A percentile compares a stretch with the other conserved stretches of the same genome.
These are phyloP conservation scores for Lumnitzera racemosa DNA, from an alignment of 345 rosid species.

Conservation along the genomic window DNA sequence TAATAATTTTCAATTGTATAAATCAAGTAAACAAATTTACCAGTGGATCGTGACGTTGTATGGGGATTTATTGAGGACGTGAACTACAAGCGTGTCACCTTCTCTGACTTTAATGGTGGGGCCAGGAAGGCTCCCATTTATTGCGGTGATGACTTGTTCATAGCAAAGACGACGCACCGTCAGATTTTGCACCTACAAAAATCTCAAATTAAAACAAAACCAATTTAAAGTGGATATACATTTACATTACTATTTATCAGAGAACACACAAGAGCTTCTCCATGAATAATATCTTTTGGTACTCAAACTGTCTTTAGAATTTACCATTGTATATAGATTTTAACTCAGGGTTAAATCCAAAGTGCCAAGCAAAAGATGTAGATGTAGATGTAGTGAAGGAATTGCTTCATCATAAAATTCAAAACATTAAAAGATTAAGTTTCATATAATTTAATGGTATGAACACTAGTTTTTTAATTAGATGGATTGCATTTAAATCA, in stretches of 20 bases:
- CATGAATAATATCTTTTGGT: too few species aligned
- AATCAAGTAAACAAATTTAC: slow-evolving; percentile 20
- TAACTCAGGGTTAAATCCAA: too few species aligned
- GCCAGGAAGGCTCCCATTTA: slow-evolving; percentile 76
- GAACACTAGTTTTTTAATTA: too few species aligned
- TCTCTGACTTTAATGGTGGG: slow-evolving; percentile 53
- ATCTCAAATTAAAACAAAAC: background rate
- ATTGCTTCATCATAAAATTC: background rate
- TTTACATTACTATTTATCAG: background rate
- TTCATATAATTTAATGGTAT: too few species aligned
- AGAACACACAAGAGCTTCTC: too few species aligned
- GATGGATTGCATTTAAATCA: too few species aligned
- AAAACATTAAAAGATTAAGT: too few species aligned
- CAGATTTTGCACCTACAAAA: slow-evolving; percentile 58
- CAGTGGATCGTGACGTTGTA: slow-evolving; percentile 83
- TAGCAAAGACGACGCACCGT: slow-evolving; percentile 47
- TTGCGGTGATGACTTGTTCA: slow-evolving; percentile 54
- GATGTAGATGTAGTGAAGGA: background rate
- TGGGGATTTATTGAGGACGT: slow-evolving; percentile 72
- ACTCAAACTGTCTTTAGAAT: too few species aligned
- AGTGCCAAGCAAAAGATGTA: background rate
- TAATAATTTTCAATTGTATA: too few species aligned
- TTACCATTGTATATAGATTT: too few species aligned
- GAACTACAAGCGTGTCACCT: slow-evolving; percentile 72
- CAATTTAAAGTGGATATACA: background rate